Base-by-base conservation (phyloP, 768 basidiomycete genomes). In the Boletus sensibilis region DNA sequence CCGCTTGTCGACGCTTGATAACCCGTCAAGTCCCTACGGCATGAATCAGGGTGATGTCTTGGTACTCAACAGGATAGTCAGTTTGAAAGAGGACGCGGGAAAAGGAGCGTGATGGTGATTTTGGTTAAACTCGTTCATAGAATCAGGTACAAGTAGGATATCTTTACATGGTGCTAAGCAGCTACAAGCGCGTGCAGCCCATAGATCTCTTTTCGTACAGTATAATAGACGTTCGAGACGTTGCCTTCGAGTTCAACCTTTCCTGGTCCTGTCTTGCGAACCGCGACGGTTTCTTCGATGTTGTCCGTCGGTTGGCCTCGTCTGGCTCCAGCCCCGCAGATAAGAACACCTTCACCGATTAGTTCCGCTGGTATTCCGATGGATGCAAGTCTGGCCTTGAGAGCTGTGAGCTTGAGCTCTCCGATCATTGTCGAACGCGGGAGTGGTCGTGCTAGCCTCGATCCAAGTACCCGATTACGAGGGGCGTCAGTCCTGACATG, bases 381-480 rank as follows among this genome's bases (percentile, higher is more conserved):
- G 2, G 83, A 72, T 5, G 85, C 79, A 21, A 99, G 78, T 6
- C 87, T 84, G n/a, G 86, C 70, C 72, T 98, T 97, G 45, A 99
- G 81, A 2, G 84, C 82, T 1, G 94, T 94, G 29, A 99, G 78
- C 69, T 97, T 94, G 40, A 99, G 82, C 66, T 98, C 97, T 49
- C 97, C 97, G 53, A 99, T 97, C 87, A 98, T 96, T 8, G 95
- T 91, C 0, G 96, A 95, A 56, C 86, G 84, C 1, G 94, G 92
- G 3, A 98, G 77, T 3, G 83, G 75, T 11, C 82, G 79, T 20
- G 82, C 76, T 16, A 85, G 80, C 31, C 90, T 83, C n/a, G 85
- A 80, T 18, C 87, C 89, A 21, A 90, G 79, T 34, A 78, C 75
- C 20, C 76, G 82, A 21, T 74, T 74, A 40, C 69, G 62, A 35